Conservation (phyloP, 371 early-diverging fungal genomes). For the Mucor saturninus region DNA sequence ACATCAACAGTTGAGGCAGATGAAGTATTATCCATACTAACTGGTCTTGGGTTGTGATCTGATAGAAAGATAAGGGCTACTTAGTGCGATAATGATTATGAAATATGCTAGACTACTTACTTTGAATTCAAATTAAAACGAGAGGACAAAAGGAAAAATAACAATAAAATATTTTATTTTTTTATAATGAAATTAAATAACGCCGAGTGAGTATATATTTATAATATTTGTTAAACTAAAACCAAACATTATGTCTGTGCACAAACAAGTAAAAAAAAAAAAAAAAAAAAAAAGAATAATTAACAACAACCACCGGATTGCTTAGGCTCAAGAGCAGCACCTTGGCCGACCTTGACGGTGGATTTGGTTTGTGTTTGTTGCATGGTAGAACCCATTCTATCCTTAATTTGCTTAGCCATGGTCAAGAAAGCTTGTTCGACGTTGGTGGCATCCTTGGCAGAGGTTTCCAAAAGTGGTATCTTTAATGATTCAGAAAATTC, state of each 20-base stretch:
- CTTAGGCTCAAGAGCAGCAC: conserved; percentile 55
- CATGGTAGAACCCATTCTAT: conserved; percentile 60
- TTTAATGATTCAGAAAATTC: conserved; percentile 86
- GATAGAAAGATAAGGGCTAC: no score
- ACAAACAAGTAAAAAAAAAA: not conserved
- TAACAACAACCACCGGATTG: conserved; percentile 61
- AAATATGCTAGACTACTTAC: not conserved
- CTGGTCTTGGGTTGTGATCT: not conserved
- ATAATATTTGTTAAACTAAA: no score
- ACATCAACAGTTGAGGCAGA: not conserved
- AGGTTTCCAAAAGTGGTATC: conserved; percentile 94
- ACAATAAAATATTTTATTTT: not conserved
- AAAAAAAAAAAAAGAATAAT: conserved; percentile 2
- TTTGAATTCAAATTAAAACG: conserved; percentile 4
- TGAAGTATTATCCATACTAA: conserved; percentile 1
- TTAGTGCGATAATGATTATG: not conserved
- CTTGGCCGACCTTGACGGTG: conserved; percentile 56
- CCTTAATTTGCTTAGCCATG: conserved; percentile 88
- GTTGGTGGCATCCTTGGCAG: conserved; percentile 92
- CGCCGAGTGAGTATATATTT: conserved; percentile 2
- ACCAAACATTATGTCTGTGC: no score
- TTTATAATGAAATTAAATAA: conserved; percentile 3
- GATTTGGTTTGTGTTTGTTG: conserved; percentile 43
- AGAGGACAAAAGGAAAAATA: not conserved
- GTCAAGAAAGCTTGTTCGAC: conserved; percentile 97